Evolutionary conservation across 768 basidiomycete species (phyloP), one percentile per base, ranked within the genome.

Genomic region (Asterophora lycoperdoides): DNA sequence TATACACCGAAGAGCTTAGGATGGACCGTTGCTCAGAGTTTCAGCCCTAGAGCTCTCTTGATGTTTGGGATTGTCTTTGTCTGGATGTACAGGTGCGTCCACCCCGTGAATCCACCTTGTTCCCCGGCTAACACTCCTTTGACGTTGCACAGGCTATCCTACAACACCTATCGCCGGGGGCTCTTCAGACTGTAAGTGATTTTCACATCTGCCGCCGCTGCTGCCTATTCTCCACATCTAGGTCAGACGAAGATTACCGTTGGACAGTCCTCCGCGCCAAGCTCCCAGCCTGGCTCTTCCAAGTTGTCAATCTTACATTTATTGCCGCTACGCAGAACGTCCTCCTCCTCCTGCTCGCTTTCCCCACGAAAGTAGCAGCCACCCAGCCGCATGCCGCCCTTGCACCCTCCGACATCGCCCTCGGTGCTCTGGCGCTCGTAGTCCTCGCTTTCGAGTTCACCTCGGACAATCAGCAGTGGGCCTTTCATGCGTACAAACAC

Each of bases 401-500:
- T 41, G 62, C 70, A 15, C 54, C 62, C 1, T 78, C 83, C 6
- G 94, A 97, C 58, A 76, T 78, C 55, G 39, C 74, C 18, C 78
- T 96, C 26, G 75, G 80, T 6, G 56, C 64, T 0, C 61, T 84
- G 4, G 82, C 84, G 2, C 66, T 95, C 8, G 47, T 75, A 13
- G 68, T 80, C 13, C 64, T 95, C 38, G 74, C 69, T 1, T 54
- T 82, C 30, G 94, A 98, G 62, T 92, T 89, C 68, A 81, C 78
- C 1, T 79, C 94, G 4, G 95, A 98, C 65, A 93, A 94, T 56
- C 90, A 93, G 63, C 95, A 97, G 58, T 93, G 80, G 65, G 80
- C 86, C 3, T 95, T 76, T 66, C 89, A 91, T 54, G 78, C 78
- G 0, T 87, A 83, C 67, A 97, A 98, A 64, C 80, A 81, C 51